Evolutionary conservation across 495 filamentous ascomycete species (phyloP).

Genomic region (Haplographium delicatum): DNA sequence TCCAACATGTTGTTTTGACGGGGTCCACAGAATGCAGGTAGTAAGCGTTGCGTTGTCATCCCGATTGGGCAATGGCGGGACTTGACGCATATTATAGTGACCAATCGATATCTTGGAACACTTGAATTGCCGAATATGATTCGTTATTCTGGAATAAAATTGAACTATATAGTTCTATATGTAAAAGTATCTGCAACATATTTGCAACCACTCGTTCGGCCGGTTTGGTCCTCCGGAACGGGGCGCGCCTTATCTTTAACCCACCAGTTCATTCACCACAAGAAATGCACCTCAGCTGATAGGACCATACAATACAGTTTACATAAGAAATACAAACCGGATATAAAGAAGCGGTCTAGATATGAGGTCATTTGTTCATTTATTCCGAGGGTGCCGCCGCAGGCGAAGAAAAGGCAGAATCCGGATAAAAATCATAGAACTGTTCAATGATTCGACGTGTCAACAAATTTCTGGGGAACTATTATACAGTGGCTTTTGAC

Average conservation of each 20-base stretch:
- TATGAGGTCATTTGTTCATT: background rate
- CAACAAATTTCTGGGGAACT: no score
- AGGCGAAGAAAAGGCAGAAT: background rate
- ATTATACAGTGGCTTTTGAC: no score
- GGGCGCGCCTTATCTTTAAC: background rate
- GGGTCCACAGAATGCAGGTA: no score
- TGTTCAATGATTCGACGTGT: background rate
- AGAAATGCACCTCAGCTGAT: background rate
- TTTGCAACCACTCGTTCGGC: background rate
- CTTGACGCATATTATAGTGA: no score
- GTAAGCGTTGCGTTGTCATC: no score
- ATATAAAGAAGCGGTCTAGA: background rate
- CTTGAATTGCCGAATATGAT: background rate
- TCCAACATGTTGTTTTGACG: no score
- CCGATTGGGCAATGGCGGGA: no score
- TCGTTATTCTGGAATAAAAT: background rate
- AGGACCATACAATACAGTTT: background rate
- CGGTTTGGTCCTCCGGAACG: background rate
- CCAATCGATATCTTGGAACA: no score
- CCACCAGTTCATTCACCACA: background rate
- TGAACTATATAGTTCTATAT: background rate
- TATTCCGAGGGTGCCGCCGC: background rate
- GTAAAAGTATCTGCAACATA: background rate
- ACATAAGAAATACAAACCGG: background rate
- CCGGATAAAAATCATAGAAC: background rate